Evolutionary conservation across 495 filamentous ascomycete species (phyloP).

Genomic region (Cercophora scortea): DNA sequence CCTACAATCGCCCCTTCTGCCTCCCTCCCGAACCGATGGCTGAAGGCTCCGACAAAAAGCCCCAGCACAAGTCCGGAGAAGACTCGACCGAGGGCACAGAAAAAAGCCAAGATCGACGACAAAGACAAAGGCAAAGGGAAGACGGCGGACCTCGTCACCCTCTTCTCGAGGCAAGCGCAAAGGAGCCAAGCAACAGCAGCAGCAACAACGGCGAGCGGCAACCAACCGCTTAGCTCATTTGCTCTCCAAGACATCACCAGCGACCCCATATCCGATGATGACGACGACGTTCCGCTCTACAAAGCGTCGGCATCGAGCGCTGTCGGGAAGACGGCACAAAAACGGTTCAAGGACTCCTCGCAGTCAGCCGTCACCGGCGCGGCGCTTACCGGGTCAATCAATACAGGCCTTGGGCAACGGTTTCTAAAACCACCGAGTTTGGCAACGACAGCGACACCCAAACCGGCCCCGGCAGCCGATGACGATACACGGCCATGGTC

Average conservation of each 20-base stretch:
- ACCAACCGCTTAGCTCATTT: conserved; percentile 2
- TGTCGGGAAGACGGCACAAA: conserved; percentile 37
- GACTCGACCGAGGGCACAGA: conserved; percentile 15
- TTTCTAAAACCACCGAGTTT: conserved; percentile 26
- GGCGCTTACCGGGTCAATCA: neutral
- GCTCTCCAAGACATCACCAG: conserved; percentile 39
- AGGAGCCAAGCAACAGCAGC: conserved; percentile 17
- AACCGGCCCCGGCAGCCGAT: conserved; percentile 7
- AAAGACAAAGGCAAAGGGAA: conserved; percentile 34
- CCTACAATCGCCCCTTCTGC: conserved; percentile 5
- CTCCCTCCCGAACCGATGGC: conserved; percentile 7
- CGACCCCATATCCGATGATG: conserved; percentile 44
- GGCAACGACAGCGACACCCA: neutral
- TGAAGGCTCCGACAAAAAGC: conserved; percentile 20
- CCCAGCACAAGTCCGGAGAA: conserved; percentile 46
- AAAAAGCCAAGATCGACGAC: conserved; percentile 24
- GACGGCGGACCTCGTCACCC: conserved; percentile 38
- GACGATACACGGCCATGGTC: conserved; percentile 68
- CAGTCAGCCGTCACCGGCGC: conserved; percentile 2
- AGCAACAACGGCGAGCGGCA: conserved; percentile 2
- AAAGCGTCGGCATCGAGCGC: conserved; percentile 33
- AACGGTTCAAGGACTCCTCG: conserved; percentile 26
- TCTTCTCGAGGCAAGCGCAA: conserved; percentile 48
- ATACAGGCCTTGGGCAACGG: conserved; percentile 18
- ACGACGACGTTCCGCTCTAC: conserved; percentile 37